phyloP scores from a whole-genome alignment of 2,329 filamentous ascomycete species.

The Dothiorella sarmentorum region DNA sequence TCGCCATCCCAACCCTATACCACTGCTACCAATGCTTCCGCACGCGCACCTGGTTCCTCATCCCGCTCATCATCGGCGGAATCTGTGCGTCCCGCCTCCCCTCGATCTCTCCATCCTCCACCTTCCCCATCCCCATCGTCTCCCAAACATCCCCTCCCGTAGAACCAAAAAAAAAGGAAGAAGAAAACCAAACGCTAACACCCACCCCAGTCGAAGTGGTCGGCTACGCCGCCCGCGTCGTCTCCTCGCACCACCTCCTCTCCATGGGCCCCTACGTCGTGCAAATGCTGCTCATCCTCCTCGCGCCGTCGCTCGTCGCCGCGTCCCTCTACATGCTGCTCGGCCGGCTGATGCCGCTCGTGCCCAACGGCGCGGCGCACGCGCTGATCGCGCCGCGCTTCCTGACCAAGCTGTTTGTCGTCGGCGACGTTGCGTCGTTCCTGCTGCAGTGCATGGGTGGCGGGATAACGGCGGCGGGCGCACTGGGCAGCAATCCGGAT shows the following conservation, averaged over 20 bases:
- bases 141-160: too few species aligned
- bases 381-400: slow-evolving; percentile 34
- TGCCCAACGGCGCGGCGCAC: slow-evolving; percentile 31
- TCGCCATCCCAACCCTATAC: slow-evolving; percentile 28
- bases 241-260: slow-evolving; percentile 27
- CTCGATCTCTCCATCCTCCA: background rate
- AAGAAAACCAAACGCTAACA: too few species aligned
- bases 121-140: background rate
- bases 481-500: background rate
- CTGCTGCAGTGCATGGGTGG: slow-evolving; percentile 32
- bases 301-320: slow-evolving; percentile 47
- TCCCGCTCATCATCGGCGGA: slow-evolving; percentile 50
- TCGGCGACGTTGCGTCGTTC: slow-evolving; percentile 42
- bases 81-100: slow-evolving; percentile 34
- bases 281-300: slow-evolving; percentile 43
- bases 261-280: slow-evolving; percentile 42
- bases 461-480: background rate
- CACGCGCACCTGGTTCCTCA: slow-evolving; percentile 50
- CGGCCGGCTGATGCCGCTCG: slow-evolving; percentile 38
- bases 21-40: slow-evolving; percentile 40
- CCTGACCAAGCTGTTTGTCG: slow-evolving; percentile 43
- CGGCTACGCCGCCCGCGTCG: slow-evolving; percentile 49
- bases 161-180: too few species aligned
- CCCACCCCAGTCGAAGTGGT: slow-evolving; percentile 46
- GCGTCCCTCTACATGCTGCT: slow-evolving; percentile 46